phyloP scores from a whole-genome alignment of 1,284 basidiomycete genomes.

The Cryptococcus sp. region DNA sequence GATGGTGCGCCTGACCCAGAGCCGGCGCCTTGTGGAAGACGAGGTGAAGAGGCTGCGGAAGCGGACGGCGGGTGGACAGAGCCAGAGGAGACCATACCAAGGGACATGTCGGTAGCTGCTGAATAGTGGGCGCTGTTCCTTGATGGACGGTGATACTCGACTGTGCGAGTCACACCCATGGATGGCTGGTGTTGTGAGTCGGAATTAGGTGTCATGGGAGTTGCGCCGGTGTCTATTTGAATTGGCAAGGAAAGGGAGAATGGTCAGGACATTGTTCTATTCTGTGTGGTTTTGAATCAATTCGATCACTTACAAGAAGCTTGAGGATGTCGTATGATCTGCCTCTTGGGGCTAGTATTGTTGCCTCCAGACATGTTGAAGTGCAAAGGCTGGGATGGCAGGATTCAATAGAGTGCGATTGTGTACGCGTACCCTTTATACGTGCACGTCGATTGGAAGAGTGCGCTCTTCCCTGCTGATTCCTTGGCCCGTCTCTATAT shows the following conservation, averaged over 20 bases:
- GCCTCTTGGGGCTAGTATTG: slow-evolving; percentile 44
- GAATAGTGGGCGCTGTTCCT: slow-evolving; percentile 47
- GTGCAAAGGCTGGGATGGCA: neutral
- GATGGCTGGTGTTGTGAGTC: slow-evolving; percentile 21
- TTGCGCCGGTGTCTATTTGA: slow-evolving; percentile 49
- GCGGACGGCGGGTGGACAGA: neutral
- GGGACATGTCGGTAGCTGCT: slow-evolving; percentile 45
- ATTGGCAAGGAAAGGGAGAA: neutral
- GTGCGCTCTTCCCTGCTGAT: too few relatives aligned
- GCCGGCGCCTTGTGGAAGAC: slow-evolving; percentile 14
- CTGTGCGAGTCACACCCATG: slow-evolving; percentile 28
- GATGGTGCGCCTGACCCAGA: slow-evolving; percentile 14
- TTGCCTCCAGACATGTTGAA: slow-evolving; percentile 29
- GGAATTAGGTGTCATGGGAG: slow-evolving; percentile 40
- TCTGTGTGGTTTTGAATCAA: neutral
- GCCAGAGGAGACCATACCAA: slow-evolving; percentile 43
- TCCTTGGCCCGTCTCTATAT: too few relatives aligned
- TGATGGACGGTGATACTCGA: slow-evolving; percentile 50
- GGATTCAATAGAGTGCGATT: too few relatives aligned
- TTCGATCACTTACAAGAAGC: slow-evolving; percentile 41
- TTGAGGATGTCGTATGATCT: slow-evolving; percentile 51
- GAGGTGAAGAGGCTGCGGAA: slow-evolving; percentile 23
- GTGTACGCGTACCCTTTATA: too few relatives aligned
- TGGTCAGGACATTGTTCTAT: neutral
- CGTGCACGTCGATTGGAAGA: too few relatives aligned